These are phyloP conservation scores for Nymphaea colorata DNA, from an alignment of 164 flowering plant genomes.

Conservation along the genomic window DNA sequence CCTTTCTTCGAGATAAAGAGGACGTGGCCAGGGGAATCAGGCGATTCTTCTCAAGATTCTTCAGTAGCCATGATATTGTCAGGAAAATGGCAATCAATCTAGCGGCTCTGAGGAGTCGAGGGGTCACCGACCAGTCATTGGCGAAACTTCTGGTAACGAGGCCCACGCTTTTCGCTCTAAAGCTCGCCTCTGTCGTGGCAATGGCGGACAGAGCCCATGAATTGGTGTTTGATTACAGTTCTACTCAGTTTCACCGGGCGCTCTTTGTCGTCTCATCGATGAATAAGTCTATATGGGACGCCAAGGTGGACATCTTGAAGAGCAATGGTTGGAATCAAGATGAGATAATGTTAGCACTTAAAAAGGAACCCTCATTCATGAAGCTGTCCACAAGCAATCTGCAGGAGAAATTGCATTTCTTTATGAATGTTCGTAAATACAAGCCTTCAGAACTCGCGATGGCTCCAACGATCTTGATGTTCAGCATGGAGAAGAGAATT, in stretches of 20 bases:
- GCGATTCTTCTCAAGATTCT: not conserved
- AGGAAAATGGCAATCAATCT: not conserved
- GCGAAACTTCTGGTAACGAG: not conserved
- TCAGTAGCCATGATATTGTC: no score
- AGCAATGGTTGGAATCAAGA: constrained; percentile 6
- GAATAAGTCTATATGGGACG: constrained; percentile 6
- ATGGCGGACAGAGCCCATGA: not conserved
- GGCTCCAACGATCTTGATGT: constrained; percentile 3
- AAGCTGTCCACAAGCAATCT: constrained; percentile 5
- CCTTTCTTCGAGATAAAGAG: not conserved
- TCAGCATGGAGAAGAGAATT: constrained; percentile 2
- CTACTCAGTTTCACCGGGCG: constrained; percentile 6
- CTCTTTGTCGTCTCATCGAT: constrained; percentile 3
- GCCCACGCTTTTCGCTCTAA: not conserved
- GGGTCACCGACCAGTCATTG: not conserved
- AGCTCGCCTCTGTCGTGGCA: not conserved
- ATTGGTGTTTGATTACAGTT: constrained; percentile 3
- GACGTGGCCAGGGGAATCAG: not conserved
- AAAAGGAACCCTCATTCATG: not conserved
- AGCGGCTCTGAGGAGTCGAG: not conserved
- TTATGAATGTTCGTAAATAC: constrained; percentile 1
- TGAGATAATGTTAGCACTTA: constrained; percentile 5
- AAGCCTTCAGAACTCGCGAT: not conserved
- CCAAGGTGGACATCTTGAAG: constrained; percentile 6
- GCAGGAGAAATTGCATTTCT: constrained; percentile 7